These are phyloP conservation scores for Sphaerosporella brunnea DNA, from an alignment of 495 filamentous ascomycete genomes.

Conservation along the genomic window DNA sequence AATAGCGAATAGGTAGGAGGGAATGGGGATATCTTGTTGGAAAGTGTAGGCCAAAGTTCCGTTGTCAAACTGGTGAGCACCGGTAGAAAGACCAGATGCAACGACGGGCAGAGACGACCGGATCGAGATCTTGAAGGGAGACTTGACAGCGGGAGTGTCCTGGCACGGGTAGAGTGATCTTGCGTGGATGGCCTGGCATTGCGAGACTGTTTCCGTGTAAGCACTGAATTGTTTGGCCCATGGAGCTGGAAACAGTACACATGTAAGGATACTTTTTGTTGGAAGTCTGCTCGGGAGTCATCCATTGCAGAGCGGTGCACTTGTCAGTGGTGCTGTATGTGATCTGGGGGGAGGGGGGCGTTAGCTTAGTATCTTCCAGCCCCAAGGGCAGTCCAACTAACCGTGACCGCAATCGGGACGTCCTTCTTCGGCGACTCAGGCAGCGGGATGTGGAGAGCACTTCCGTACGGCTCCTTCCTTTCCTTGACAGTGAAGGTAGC, in stretches of 20 bases:
- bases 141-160: constrained; percentile 91
- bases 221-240: background rate
- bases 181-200: constrained; percentile 92
- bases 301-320: constrained; percentile 86
- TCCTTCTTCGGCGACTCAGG: constrained; percentile 44
- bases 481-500: constrained; percentile 52
- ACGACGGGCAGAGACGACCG: constrained; percentile 72
- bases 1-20: constrained; percentile 81
- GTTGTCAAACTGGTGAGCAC: constrained; percentile 30
- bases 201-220: constrained; percentile 41
- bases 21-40: constrained; percentile 76
- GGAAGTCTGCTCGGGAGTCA: constrained; percentile 74
- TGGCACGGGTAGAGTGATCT: constrained; percentile 90
- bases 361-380: no score
- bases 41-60: constrained; percentile 58
- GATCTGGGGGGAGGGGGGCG: constrained; percentile 35
- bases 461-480: constrained; percentile 57
- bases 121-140: constrained; percentile 73
- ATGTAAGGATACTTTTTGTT: constrained; percentile 91
- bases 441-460: constrained; percentile 55
- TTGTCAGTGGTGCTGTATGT: constrained; percentile 53
- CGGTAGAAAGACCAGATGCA: constrained; percentile 62
- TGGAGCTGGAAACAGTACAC: constrained; percentile 36
- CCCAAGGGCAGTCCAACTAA: no score
- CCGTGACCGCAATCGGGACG: constrained; percentile 34